Conservation (phyloP, 331 rosid genomes). For the Ulmus americana region DNA sequence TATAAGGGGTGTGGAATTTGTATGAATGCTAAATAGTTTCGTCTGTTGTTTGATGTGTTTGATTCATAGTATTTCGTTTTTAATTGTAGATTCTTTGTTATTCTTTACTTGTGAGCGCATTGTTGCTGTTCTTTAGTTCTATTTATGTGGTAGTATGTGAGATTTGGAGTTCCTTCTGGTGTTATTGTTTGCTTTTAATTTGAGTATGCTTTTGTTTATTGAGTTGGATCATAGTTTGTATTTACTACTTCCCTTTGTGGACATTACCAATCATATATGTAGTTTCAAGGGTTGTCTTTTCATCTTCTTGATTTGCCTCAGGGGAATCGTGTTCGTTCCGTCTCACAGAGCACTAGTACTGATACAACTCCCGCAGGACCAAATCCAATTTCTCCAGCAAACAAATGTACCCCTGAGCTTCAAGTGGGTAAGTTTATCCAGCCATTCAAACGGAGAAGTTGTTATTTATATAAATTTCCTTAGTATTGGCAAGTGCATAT, state of each 20-base stretch:
- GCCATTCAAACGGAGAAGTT: neutral
- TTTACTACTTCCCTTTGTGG: neutral
- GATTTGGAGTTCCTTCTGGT: neutral
- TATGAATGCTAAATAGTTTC: neutral
- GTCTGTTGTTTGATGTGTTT: neutral
- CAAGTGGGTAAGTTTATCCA: constrained; percentile 57
- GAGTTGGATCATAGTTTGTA: neutral
- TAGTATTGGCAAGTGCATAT: neutral
- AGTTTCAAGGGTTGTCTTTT: neutral
- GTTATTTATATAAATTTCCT: neutral
- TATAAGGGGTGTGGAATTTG: too few relatives aligned
- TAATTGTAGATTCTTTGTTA: neutral
- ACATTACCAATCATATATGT: neutral
- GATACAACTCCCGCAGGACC: constrained; percentile 28
- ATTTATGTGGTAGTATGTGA: neutral
- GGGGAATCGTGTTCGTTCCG: constrained; percentile 37
- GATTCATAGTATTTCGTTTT: neutral
- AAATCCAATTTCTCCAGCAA: constrained; percentile 27
- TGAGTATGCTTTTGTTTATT: neutral
- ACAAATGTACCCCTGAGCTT: constrained; percentile 30
- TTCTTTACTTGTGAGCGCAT: neutral
- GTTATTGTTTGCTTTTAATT: neutral
- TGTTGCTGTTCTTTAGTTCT: neutral
- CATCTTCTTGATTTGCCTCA: constrained; percentile 21
- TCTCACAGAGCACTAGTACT: constrained; percentile 24